Evolutionary conservation across 2,329 filamentous ascomycete genomes (phyloP), one percentile per base, ranked within the genome.

Genomic region (Drechslerella dactyloides): DNA sequence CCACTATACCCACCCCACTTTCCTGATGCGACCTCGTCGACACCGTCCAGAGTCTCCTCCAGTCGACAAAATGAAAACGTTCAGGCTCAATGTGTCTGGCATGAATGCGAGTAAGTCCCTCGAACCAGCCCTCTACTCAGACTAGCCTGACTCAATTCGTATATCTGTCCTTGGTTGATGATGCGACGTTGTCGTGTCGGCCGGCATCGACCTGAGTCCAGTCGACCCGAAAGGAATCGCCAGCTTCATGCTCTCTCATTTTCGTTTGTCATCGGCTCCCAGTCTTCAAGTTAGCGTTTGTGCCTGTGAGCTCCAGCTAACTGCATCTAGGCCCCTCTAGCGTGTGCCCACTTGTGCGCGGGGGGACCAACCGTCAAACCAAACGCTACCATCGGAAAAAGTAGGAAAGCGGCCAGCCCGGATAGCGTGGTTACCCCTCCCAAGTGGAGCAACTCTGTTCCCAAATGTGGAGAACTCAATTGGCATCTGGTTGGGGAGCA

Each of bases 21-120:
- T 65, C 68, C 55, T 50, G 30, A 72, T 65, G 24, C 68, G 60
- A 72, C 60, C 51, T 72, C 68, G 60, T 60, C 68, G 68, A 65
- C 50, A 37, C 54, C 21, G 27, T 60, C 44, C 33, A 2, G 35
- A 21, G 27, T 19, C 21, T 44, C 10, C 13, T 33, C 27, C 27
- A 33, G 27, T 33, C 27, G 27, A 33, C 27, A 8, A 33, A 8
- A 33, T 8, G 27, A 4, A 8, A n/a, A 33, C 8, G 27, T 33
- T 33, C 27, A 8, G 8, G 27, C 8, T 33, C 27, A 33, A 33
- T 33, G 27, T 33, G 4, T 33, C 27, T 8, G 27, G 27, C 4
- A 3, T 33, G 8, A 33, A n/a, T n/a, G n/a, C n/a, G n/a, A n/a
- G n/a, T n/a, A n/a, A n/a, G n/a, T n/a, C n/a, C n/a, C n/a, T n/a